phyloP scores from a whole-genome alignment of 2,329 filamentous ascomycete species.

The Lecanoromycetidae sp. region DNA sequence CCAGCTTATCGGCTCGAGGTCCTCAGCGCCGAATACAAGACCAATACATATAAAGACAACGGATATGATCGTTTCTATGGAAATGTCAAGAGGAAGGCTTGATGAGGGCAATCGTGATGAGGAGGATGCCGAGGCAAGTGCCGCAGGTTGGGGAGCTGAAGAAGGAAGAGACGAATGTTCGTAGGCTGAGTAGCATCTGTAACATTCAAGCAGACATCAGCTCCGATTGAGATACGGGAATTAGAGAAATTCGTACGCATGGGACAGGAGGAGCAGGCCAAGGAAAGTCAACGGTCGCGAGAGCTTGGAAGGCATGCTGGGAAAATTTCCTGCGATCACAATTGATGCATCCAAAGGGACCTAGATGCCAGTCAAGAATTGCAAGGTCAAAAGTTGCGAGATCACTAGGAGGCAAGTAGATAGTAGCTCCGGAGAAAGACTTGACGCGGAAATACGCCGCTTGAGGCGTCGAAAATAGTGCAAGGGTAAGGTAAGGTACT shows the following conservation, averaged over 20 bases:
- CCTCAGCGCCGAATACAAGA: slow-evolving; percentile 64
- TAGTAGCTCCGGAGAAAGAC: not conserved
- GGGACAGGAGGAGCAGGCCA: slow-evolving; percentile 67
- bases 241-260: slow-evolving; percentile 55
- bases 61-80: slow-evolving; percentile 70
- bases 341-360: not conserved
- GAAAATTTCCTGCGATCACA: not conserved
- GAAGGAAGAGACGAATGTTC: slow-evolving; percentile 64
- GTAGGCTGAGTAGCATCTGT: slow-evolving; percentile 88
- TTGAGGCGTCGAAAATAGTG: not conserved
- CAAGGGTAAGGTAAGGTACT: too few species aligned
- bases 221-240: slow-evolving; percentile 13
- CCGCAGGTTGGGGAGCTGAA: slow-evolving; percentile 31
- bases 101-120: not conserved
- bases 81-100: slow-evolving; percentile 67
- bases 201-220: slow-evolving; percentile 13
- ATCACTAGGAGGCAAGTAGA: not conserved
- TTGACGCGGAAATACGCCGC: not conserved
- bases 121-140: slow-evolving; percentile 24
- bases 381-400: too few species aligned
- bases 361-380: not conserved
- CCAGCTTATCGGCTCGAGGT: slow-evolving; percentile 77
- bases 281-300: slow-evolving; percentile 59
- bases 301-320: slow-evolving; percentile 36
- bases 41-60: slow-evolving; percentile 72